Percentiles rank a stretch among this genome's conserved stretches.
These are phyloP conservation scores for Paramyrothecium roridum DNA, from an alignment of 2,329 filamentous ascomycete genomes.

Conservation along the genomic window DNA sequence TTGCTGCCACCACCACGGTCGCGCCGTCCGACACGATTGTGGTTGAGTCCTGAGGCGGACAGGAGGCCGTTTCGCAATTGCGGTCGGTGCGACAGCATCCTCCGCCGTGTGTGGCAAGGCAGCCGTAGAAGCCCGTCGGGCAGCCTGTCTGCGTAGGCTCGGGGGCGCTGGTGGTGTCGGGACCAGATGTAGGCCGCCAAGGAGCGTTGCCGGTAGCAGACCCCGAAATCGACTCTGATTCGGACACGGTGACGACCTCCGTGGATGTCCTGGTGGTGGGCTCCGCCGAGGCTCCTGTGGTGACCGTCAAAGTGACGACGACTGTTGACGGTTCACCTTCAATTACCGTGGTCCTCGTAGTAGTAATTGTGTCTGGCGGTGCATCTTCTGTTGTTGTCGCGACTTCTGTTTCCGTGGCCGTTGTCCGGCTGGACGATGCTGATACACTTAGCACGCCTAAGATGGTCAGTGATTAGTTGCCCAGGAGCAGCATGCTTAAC, in stretches of 20 bases:
- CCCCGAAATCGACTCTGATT: conserved; percentile 28
- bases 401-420: conserved; percentile 10
- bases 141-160: conserved; percentile 51
- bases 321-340: conserved; percentile 35
- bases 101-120: conserved; percentile 78
- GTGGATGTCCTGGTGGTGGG: conserved; percentile 34
- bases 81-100: conserved; percentile 84
- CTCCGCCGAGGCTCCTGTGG: conserved; percentile 28
- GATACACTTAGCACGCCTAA: conserved; percentile 29
- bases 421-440: conserved; percentile 16
- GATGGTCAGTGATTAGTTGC: conserved; percentile 2
- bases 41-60: conserved; percentile 58
- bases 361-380: conserved; percentile 29
- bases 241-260: conserved; percentile 23
- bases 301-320: conserved; percentile 37
- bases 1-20: conserved; percentile 66
- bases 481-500: background rate
- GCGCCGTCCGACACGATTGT: conserved; percentile 65
- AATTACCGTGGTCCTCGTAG: conserved; percentile 33
- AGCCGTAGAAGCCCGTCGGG: conserved; percentile 90
- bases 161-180: conserved; percentile 26
- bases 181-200: conserved; percentile 39
- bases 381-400: conserved; percentile 12
- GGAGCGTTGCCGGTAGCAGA: conserved; percentile 37
- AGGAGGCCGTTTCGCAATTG: conserved; percentile 78